phyloP scores from a whole-genome alignment of 2,329 filamentous ascomycete species.

The Leptographium procerum region DNA sequence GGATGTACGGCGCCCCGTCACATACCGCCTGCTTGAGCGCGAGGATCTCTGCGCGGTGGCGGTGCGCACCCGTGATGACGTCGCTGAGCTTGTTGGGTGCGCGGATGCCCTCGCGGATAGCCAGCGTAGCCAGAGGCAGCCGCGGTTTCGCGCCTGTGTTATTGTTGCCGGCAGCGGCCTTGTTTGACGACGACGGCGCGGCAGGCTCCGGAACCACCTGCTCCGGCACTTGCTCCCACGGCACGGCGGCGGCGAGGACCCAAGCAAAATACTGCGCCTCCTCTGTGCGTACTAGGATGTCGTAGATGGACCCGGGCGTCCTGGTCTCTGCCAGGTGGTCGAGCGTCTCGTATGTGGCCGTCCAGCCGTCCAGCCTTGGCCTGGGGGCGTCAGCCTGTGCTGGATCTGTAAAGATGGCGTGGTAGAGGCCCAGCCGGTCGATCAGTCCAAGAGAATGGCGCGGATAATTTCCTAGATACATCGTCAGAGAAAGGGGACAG shows the following conservation, averaged over 20 bases:
- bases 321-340: conserved; percentile 33
- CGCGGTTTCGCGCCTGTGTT: conserved; percentile 1
- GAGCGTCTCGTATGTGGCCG: conserved; percentile 52
- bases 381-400: conserved; percentile 34
- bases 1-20: conserved; percentile 30
- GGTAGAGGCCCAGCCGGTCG: conserved; percentile 55
- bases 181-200: too few relatives aligned
- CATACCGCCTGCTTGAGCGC: conserved; percentile 38
- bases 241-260: conserved; percentile 62
- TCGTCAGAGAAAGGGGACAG: too few relatives aligned
- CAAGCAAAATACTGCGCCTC: conserved; percentile 64
- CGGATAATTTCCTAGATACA: conserved; percentile 46
- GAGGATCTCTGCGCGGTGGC: conserved; percentile 11
- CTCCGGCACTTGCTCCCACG: conserved; percentile 48
- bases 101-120: conserved; percentile 68
- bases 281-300: conserved; percentile 46
- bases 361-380: conserved; percentile 52
- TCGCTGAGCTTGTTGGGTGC: conserved; percentile 64
- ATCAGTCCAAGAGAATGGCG: conserved; percentile 52
- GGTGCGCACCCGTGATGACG: conserved; percentile 33
- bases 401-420: conserved; percentile 63
- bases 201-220: conserved; percentile 17
- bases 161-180: not conserved
- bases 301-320: conserved; percentile 35
- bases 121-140: conserved; percentile 48